These are phyloP conservation scores for Extremus antarcticus DNA, from an alignment of 495 filamentous ascomycete species.

Conservation along the genomic window DNA sequence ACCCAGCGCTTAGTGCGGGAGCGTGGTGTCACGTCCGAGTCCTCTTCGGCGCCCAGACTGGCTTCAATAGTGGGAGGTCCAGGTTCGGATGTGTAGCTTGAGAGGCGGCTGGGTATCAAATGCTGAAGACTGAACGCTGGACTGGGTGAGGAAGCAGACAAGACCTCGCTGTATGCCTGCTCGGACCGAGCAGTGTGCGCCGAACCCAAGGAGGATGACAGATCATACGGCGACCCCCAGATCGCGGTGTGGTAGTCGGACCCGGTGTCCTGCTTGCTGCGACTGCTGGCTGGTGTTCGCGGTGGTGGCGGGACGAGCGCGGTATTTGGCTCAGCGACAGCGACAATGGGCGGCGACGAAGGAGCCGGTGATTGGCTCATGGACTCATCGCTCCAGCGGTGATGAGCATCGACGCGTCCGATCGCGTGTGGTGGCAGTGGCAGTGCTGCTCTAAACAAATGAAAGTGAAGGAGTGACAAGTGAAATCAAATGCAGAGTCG, in stretches of 20 bases:
- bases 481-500: too few species aligned
- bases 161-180: conserved; percentile 24
- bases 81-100: too few species aligned
- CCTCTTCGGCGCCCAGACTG: conserved; percentile 1
- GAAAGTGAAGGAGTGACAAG: too few species aligned
- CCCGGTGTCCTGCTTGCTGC: conserved; percentile 13
- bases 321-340: too few species aligned
- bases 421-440: too few species aligned
- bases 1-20: conserved; percentile 26
- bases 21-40: conserved; percentile 10
- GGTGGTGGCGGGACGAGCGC: too few species aligned
- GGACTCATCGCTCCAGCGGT: too few species aligned
- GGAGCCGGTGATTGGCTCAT: too few species aligned
- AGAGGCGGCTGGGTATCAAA: conserved; percentile 29
- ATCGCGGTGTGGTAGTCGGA: conserved; percentile 33
- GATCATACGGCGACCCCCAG: conserved; percentile 33
- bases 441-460: too few species aligned
- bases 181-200: conserved; percentile 17
- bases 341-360: too few species aligned
- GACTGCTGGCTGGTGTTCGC: conserved; percentile 11
- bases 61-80: too few species aligned
- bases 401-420: too few species aligned
- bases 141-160: conserved; percentile 26
- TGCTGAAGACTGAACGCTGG: conserved; percentile 30
- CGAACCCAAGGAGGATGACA: conserved; percentile 23